These are phyloP conservation scores for Trypanosomatidae sp. DNA, from an alignment of 208 protist species.

Conservation along the genomic window DNA sequence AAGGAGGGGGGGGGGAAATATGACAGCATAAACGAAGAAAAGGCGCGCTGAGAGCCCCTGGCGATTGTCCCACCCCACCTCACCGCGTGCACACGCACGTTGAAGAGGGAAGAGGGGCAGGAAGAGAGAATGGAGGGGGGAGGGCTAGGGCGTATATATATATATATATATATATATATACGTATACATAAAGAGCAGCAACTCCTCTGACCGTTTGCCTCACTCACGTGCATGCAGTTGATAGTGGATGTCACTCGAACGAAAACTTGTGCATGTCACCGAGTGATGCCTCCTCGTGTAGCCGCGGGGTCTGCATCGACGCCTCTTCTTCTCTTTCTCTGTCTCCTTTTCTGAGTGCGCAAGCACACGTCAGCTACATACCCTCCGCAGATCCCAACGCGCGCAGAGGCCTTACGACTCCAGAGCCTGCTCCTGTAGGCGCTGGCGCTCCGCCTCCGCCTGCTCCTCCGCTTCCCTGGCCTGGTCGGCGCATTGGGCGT, in stretches of 20 bases:
- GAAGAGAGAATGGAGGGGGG: not conserved
- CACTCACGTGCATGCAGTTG: not conserved
- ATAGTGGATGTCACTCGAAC: not conserved
- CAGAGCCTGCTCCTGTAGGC: constrained; percentile 67
- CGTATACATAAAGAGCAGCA: not conserved
- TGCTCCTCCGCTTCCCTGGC: constrained; percentile 77
- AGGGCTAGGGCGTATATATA: not conserved
- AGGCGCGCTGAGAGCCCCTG: not conserved
- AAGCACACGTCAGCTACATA: not conserved
- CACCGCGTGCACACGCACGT: not conserved
- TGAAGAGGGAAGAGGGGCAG: not conserved
- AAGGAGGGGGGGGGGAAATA: not conserved
- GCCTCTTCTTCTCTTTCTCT: not conserved
- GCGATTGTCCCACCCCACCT: not conserved
- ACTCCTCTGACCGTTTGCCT: not conserved
- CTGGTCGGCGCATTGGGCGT: constrained; percentile 68
- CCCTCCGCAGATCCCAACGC: not conserved
- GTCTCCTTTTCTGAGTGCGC: not conserved
- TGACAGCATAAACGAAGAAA: not conserved
- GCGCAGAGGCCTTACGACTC: constrained; percentile 18
- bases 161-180: not conserved
- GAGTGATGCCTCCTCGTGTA: not conserved
- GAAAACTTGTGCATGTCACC: not conserved
- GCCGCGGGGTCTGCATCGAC: not conserved
- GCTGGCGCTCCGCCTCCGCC: constrained; percentile 75